Base-by-base conservation (phyloP, 2,329 filamentous ascomycete genomes). In the Ceratocystis cacaofunesta region DNA sequence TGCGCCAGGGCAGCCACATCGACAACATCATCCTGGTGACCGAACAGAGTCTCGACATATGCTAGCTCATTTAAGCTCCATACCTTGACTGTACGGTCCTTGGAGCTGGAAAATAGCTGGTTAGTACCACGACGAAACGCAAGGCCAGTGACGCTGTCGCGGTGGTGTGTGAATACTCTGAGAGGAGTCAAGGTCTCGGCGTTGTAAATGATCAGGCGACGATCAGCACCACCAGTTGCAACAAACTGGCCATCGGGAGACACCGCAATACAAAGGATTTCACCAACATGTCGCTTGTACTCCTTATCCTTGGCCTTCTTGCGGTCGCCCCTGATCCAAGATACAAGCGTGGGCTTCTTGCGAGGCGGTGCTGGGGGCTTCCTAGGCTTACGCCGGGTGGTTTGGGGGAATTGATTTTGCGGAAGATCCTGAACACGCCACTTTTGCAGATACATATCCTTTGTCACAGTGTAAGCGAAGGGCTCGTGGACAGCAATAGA, bases 1-100 rank as follows among this genome's bases (percentile, higher is more conserved):
- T 91, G 85, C 1, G 87, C 86, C 68, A 95, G 81, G 25, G 90
- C 87, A 69, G 89, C 88, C 65, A 99, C 84, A 72, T 91, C 89
- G 46, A 92, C 81, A 4, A 97, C 88, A 69, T 89, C 82, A 73
- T 97, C 92, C 73, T 96, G 92, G 76, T 99, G 94, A 57, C 94
- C 94, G 72, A 96, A 97, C 0, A 99, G 80, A 0, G 92, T 97
- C 75, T 99, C 94, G 36, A 96, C 84, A 72, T 97, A 99, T 58
- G 92, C 90, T 68, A 96, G 81, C 73, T 95, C 91, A 70, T 96
- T 88, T 55, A 96, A 78, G 70, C 88, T 92, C 90, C 92, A 99
- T 41, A 95, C 88, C 75, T 97, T 97, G 73, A 99, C 87, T 2
- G 92, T 96, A 52, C 94, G 85, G 75, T 99, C 94, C 71, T 87